phyloP scores from a whole-genome alignment of 2,329 filamentous ascomycete species.

The Colletotrichum cordylinicola region DNA sequence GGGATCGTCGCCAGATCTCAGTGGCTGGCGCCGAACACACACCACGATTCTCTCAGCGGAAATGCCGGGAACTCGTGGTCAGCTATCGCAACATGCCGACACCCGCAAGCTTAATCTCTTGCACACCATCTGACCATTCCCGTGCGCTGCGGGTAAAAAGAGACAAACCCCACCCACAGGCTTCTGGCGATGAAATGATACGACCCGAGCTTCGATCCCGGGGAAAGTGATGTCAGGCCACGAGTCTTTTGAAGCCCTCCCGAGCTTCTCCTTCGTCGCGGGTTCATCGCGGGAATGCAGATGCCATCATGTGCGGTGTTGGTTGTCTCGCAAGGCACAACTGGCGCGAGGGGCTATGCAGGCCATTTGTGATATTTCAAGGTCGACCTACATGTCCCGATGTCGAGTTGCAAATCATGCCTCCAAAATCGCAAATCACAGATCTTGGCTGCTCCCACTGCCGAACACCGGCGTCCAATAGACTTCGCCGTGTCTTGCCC shows the following conservation, averaged over 20 bases:
- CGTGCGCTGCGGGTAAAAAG: background rate
- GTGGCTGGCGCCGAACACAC: background rate
- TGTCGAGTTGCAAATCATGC: background rate
- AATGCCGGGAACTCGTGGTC: background rate
- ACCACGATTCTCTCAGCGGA: background rate
- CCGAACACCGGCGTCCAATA: background rate
- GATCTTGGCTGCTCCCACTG: background rate
- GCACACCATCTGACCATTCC: background rate
- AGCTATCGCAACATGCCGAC: background rate
- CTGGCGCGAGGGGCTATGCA: background rate
- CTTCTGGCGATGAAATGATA: background rate
- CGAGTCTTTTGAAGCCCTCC: background rate
- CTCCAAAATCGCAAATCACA: background rate
- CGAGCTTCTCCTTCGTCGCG: background rate
- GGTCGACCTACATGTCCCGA: background rate
- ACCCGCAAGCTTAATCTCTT: background rate
- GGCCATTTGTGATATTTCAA: background rate
- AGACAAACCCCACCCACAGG: background rate
- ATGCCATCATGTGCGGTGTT: background rate
- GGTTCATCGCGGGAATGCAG: background rate
- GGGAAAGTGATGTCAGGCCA: slow-evolving; percentile 1
- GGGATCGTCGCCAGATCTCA: background rate
- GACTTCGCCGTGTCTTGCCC: background rate
- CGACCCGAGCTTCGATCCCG: background rate
- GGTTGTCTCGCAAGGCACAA: background rate